Conservation (phyloP, 2,329 filamentous ascomycete species). For the Trichoderma atroviride region DNA sequence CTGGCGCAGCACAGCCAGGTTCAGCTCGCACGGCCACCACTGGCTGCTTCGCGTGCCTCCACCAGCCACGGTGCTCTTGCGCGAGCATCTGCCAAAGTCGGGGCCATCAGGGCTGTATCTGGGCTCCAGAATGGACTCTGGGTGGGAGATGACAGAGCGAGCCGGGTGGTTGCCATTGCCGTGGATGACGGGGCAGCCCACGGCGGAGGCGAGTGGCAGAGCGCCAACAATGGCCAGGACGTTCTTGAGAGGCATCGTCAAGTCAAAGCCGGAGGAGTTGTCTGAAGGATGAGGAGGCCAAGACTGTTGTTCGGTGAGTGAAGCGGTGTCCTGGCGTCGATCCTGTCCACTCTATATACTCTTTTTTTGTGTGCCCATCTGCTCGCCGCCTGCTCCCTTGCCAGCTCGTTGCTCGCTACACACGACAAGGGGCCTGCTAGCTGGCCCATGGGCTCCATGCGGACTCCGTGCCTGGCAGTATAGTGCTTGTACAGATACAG, state of each 20-base stretch:
- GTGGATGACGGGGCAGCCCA: slow-evolving; percentile 19
- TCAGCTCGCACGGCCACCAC: slow-evolving; percentile 74
- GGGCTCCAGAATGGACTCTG: slow-evolving; percentile 23
- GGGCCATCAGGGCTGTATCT: slow-evolving; percentile 25
- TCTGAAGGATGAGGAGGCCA: slow-evolving; percentile 8
- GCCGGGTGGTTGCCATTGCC: slow-evolving; percentile 22
- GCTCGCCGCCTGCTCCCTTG: not conserved
- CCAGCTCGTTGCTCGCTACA: not conserved
- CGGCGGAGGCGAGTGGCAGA: slow-evolving; percentile 26
- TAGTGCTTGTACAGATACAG: not conserved
- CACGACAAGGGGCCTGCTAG: slow-evolving; percentile 2
- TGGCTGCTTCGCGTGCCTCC: slow-evolving; percentile 68
- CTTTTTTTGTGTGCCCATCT: not conserved
- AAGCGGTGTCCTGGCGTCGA: slow-evolving; percentile 1
- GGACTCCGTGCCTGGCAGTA: slow-evolving; percentile 19
- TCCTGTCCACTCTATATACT: slow-evolving; percentile 20
- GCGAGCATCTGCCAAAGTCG: slow-evolving; percentile 24
- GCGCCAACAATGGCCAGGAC: slow-evolving; percentile 26
- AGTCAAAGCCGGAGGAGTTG: not conserved
- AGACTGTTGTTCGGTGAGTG: not conserved
- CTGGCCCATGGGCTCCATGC: slow-evolving; percentile 5
- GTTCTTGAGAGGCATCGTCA: slow-evolving; percentile 25
- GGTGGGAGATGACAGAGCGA: not conserved
- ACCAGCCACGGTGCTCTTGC: slow-evolving; percentile 49
- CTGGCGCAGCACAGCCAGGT: slow-evolving; percentile 72